phyloP scores from a whole-genome alignment of 208 protist genomes.

The Trypanosoma vivax region DNA sequence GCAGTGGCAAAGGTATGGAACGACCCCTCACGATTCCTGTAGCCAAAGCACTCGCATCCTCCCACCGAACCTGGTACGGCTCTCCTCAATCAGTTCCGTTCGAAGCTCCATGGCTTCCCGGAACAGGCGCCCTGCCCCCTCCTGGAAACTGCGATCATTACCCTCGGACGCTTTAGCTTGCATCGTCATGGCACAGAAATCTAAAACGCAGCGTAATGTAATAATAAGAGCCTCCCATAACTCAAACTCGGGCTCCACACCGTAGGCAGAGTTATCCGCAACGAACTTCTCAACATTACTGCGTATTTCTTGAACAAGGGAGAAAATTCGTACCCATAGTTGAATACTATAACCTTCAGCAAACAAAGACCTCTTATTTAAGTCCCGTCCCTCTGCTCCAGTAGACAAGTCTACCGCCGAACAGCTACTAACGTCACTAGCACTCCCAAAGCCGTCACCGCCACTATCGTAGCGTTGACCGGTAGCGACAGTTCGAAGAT shows the following conservation, averaged over 20 bases:
- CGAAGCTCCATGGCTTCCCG: slow-evolving; percentile 49
- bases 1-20: no score
- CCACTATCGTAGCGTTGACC: slow-evolving; percentile 43
- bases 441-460: slow-evolving; percentile 29
- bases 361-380: slow-evolving; percentile 17
- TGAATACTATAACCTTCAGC: slow-evolving; percentile 33
- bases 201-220: slow-evolving; percentile 57
- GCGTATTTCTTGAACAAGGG: slow-evolving; percentile 42
- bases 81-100: slow-evolving; percentile 64
- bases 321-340: slow-evolving; percentile 47
- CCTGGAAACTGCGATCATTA: slow-evolving; percentile 21
- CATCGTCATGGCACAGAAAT: slow-evolving; percentile 57
- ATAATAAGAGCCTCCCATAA: slow-evolving; percentile 81
- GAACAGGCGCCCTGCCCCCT: slow-evolving; percentile 42
- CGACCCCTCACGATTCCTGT: slow-evolving; percentile 51
- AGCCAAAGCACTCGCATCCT: slow-evolving; percentile 82
- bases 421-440: slow-evolving; percentile 14
- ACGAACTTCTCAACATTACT: slow-evolving; percentile 69
- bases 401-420: no score
- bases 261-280: slow-evolving; percentile 11
- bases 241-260: slow-evolving; percentile 76
- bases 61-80: slow-evolving; percentile 60
- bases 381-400: not conserved
- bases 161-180: slow-evolving; percentile 32
- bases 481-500: slow-evolving; percentile 61